Conservation (phyloP, 116 monocot species). For the Cymodocea nodosa region DNA sequence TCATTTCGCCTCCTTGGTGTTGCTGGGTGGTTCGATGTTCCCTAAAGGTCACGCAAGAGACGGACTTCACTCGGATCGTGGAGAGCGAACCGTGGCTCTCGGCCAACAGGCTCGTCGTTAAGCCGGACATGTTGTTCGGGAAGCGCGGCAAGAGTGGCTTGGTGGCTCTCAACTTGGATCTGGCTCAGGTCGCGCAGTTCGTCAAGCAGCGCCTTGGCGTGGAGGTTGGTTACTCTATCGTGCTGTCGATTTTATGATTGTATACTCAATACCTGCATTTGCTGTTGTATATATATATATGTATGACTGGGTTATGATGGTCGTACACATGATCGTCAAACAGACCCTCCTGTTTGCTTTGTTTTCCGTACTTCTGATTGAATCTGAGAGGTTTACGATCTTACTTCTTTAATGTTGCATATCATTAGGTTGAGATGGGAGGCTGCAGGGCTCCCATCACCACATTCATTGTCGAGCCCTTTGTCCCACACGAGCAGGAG, state of each 20-base stretch:
- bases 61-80: slow-evolving; percentile 52
- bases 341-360: no score
- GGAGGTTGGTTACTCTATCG: slow-evolving; percentile 31
- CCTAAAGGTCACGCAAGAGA: slow-evolving; percentile 57
- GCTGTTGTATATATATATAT: no score
- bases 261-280: neutral
- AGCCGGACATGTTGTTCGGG: slow-evolving; percentile 98
- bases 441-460: slow-evolving; percentile 96
- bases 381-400: no score
- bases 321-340: no score
- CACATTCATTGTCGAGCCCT: slow-evolving; percentile 89
- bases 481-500: slow-evolving; percentile 81
- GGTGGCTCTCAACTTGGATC: slow-evolving; percentile 72
- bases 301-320: no score
- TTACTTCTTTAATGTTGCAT: neutral
- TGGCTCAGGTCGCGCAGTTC: slow-evolving; percentile 65
- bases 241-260: neutral
- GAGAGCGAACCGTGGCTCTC: slow-evolving; percentile 78
- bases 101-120: slow-evolving; percentile 76
- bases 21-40: neutral
- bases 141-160: slow-evolving; percentile 95
- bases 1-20: no score
- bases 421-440: slow-evolving; percentile 80
- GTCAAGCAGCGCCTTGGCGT: slow-evolving; percentile 77
- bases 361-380: no score